These are phyloP conservation scores for Lomentospora prolificans DNA, from an alignment of 2,329 filamentous ascomycete genomes.

Conservation along the genomic window DNA sequence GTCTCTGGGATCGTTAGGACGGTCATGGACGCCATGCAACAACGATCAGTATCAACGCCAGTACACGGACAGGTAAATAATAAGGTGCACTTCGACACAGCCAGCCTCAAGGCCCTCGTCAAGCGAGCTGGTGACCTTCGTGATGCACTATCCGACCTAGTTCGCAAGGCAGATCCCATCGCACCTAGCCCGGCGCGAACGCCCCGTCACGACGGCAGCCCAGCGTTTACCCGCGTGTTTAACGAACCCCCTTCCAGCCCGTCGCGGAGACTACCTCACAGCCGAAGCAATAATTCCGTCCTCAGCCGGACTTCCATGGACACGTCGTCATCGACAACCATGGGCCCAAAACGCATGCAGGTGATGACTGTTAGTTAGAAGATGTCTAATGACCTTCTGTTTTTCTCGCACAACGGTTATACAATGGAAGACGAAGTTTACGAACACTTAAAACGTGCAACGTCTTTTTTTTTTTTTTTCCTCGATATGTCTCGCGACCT, in stretches of 20 bases:
- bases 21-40: slow-evolving; percentile 55
- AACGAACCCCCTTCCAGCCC: slow-evolving; percentile 50
- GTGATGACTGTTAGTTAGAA: slow-evolving; percentile 52
- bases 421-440: not conserved
- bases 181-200: slow-evolving; percentile 46
- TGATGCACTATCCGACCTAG: slow-evolving; percentile 48
- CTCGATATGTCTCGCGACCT: not conserved
- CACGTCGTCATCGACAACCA: slow-evolving; percentile 32
- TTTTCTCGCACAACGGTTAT: not conserved
- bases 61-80: slow-evolving; percentile 28
- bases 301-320: slow-evolving; percentile 40
- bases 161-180: slow-evolving; percentile 49
- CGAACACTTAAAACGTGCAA: not conserved
- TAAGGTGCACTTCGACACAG: slow-evolving; percentile 58
- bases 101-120: slow-evolving; percentile 57
- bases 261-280: slow-evolving; percentile 38
- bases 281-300: slow-evolving; percentile 43
- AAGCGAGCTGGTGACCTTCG: slow-evolving; percentile 51
- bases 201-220: slow-evolving; percentile 46
- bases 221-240: slow-evolving; percentile 59
- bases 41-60: slow-evolving; percentile 35
- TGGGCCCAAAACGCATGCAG: slow-evolving; percentile 36
- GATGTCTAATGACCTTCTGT: not conserved
- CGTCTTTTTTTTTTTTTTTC: not conserved
- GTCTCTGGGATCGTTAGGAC: slow-evolving; percentile 45